phyloP scores from a whole-genome alignment of 2,329 filamentous ascomycete species.

The Didymella arachidicola region DNA sequence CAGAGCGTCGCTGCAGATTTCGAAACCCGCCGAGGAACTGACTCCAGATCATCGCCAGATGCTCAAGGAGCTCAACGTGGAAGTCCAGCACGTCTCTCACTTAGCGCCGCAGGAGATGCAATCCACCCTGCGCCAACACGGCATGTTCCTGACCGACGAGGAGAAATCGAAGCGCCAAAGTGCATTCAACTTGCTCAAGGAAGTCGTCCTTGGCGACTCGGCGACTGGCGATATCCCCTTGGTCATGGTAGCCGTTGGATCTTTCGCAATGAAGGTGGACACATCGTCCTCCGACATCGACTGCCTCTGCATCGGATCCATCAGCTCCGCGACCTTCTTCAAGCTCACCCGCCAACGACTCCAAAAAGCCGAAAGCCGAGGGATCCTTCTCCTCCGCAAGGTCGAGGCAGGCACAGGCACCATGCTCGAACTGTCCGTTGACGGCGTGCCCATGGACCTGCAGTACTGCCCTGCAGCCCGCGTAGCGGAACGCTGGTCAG shows the following conservation, averaged over 20 bases:
- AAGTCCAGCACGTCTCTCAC: constrained; percentile 21
- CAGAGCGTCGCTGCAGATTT: constrained; percentile 42
- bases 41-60: constrained; percentile 6
- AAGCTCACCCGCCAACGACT: constrained; percentile 64
- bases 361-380: constrained; percentile 54
- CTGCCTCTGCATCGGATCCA: constrained; percentile 69
- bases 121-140: constrained; percentile 24
- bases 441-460: constrained; percentile 67
- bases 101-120: constrained; percentile 24
- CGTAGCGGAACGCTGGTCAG: constrained; percentile 61
- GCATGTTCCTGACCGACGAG: constrained; percentile 57
- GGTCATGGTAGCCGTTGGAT: constrained; percentile 69
- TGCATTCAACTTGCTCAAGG: constrained; percentile 58
- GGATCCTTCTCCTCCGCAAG: constrained; percentile 63
- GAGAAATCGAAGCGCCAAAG: constrained; percentile 55
- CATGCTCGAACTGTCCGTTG: constrained; percentile 70
- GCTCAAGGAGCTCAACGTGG: constrained; percentile 20
- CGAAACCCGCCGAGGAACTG: constrained; percentile 21
- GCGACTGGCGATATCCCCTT: constrained; percentile 49
- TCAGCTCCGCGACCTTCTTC: constrained; percentile 69
- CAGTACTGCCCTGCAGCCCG: constrained; percentile 70
- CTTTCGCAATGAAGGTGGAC: constrained; percentile 70
- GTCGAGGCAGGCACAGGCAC: constrained; percentile 67
- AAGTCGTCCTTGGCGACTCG: constrained; percentile 51
- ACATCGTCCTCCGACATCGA: constrained; percentile 68